Percentiles rank a stretch among this genome's conserved stretches.
These are phyloP conservation scores for Microthyrium microscopicum DNA, from an alignment of 2,329 filamentous ascomycete species.

Conservation along the genomic window DNA sequence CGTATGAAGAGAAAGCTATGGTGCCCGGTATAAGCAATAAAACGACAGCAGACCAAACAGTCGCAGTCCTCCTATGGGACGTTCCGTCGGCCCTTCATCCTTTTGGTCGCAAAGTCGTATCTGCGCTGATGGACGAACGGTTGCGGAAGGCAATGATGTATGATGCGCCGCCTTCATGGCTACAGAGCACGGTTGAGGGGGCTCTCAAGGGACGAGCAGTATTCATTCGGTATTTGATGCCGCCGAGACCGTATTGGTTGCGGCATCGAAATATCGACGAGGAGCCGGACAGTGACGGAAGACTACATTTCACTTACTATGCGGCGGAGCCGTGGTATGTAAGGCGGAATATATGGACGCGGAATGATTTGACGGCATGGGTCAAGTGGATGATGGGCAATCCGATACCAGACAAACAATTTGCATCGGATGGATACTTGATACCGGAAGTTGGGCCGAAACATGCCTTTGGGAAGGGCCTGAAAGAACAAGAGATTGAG, in stretches of 20 bases:
- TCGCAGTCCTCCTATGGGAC: slow-evolving; percentile 42
- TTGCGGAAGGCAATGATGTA: slow-evolving; percentile 50
- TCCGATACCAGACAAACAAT: slow-evolving; percentile 32
- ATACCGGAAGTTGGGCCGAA: slow-evolving; percentile 47
- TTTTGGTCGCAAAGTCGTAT: slow-evolving; percentile 34
- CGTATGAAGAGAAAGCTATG: slow-evolving; percentile 45
- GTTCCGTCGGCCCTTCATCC: slow-evolving; percentile 30
- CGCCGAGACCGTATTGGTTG: slow-evolving; percentile 36
- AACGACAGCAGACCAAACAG: slow-evolving; percentile 38
- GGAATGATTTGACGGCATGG: slow-evolving; percentile 43
- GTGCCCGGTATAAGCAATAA: slow-evolving; percentile 24
- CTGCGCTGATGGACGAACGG: slow-evolving; percentile 46
- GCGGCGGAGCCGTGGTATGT: slow-evolving; percentile 45
- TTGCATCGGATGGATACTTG: slow-evolving; percentile 33
- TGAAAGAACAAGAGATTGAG: slow-evolving; percentile 14
- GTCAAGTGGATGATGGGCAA: slow-evolving; percentile 28
- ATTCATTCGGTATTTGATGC: slow-evolving; percentile 38
- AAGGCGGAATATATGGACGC: slow-evolving; percentile 40
- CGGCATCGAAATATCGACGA: slow-evolving; percentile 25
- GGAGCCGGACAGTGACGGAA: slow-evolving; percentile 33
- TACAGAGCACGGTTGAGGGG: slow-evolving; percentile 23
- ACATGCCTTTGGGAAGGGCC: slow-evolving; percentile 32
- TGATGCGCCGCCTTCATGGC: slow-evolving; percentile 19
- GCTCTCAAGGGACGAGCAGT: slow-evolving; percentile 37
- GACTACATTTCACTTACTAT: slow-evolving; percentile 35